phyloP scores from a whole-genome alignment of 2,329 filamentous ascomycete genomes.

The Colletotrichum brevisporum region DNA sequence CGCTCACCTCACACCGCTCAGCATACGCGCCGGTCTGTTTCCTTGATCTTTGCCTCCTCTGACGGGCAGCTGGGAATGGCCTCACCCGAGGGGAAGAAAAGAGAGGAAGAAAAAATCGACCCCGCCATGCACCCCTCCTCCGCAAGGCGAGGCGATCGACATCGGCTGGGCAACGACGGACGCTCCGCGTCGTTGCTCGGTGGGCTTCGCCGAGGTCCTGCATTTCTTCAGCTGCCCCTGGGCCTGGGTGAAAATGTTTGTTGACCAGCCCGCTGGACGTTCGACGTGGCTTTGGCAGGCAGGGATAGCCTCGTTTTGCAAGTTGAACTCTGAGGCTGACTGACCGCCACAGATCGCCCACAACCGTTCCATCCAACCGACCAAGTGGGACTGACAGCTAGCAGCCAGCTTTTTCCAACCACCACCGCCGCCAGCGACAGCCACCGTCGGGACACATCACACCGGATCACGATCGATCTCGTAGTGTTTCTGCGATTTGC shows the following conservation, averaged over 20 bases:
- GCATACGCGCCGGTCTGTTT: constrained; percentile 17
- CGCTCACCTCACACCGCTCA: constrained; percentile 34
- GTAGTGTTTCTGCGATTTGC: constrained; percentile 21
- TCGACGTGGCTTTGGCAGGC: constrained; percentile 41
- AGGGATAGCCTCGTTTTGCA: constrained; percentile 41
- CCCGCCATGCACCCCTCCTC: constrained; percentile 21
- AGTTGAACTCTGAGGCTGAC: constrained; percentile 40
- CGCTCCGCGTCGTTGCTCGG: neutral
- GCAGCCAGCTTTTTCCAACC: constrained; percentile 30
- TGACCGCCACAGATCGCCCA: constrained; percentile 42
- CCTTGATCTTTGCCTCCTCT: neutral
- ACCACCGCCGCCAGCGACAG: constrained; percentile 1
- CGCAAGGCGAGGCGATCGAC: constrained; percentile 30
- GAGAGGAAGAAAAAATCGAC: neutral
- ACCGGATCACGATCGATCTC: constrained; percentile 23
- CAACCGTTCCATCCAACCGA: constrained; percentile 23
- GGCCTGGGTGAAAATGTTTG: constrained; percentile 29
- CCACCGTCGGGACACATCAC: neutral
- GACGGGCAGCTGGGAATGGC: constrained; percentile 29
- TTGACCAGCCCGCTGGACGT: constrained; percentile 25
- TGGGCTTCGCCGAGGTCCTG: constrained; percentile 13
- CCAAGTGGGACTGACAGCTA: constrained; percentile 37
- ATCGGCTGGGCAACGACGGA: constrained; percentile 5
- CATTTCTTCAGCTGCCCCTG: constrained; percentile 36
- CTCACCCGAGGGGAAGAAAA: constrained; percentile 12